A percentile compares a stretch with the other conserved stretches of the same genome.
Evolutionary conservation across 257 asterid species (phyloP).

Genomic region (Lantana camara): DNA sequence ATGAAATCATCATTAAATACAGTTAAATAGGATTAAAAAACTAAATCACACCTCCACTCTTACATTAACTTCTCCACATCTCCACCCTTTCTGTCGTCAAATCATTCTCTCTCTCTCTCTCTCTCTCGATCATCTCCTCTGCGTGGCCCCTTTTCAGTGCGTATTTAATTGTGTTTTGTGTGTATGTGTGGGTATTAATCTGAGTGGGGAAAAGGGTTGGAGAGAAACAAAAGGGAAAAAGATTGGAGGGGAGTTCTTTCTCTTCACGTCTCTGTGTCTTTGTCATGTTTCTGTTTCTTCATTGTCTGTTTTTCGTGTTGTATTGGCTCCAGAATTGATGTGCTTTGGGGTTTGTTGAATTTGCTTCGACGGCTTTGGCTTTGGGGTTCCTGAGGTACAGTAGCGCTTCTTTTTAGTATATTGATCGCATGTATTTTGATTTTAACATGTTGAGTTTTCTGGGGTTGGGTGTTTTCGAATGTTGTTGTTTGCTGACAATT

Average conservation of each 20-base stretch:
- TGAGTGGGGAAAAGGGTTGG: slow-evolving; percentile 24
- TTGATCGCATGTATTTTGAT: background rate
- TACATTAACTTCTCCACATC: slow-evolving; percentile 19
- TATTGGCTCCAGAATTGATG: slow-evolving; percentile 12
- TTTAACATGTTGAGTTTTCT: background rate
- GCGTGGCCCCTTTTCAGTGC: background rate
- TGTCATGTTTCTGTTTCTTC: background rate
- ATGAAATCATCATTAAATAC: slow-evolving; percentile 27
- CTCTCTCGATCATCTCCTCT: background rate
- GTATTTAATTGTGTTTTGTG: slow-evolving; percentile 2
- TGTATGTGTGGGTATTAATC: background rate
- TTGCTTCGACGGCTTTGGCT: slow-evolving; percentile 5
- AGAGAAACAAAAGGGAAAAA: background rate
- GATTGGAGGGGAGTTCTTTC: slow-evolving; percentile 22
- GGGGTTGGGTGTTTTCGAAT: background rate
- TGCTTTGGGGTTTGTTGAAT: slow-evolving; percentile 3
- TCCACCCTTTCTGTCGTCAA: slow-evolving; percentile 23
- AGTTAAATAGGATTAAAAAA: slow-evolving; percentile 23
- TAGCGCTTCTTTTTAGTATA: background rate
- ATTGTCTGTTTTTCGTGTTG: background rate
- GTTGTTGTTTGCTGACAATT: background rate
- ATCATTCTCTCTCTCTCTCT: slow-evolving; percentile 16
- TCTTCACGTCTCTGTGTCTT: slow-evolving; percentile 33
- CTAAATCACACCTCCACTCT: slow-evolving; percentile 24
- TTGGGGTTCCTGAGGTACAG: slow-evolving; percentile 9